Percentiles rank a stretch among this genome's conserved stretches.
Evolutionary conservation across 805 yeast genomes (phyloP).

Genomic region (Ogataea siamensis): DNA sequence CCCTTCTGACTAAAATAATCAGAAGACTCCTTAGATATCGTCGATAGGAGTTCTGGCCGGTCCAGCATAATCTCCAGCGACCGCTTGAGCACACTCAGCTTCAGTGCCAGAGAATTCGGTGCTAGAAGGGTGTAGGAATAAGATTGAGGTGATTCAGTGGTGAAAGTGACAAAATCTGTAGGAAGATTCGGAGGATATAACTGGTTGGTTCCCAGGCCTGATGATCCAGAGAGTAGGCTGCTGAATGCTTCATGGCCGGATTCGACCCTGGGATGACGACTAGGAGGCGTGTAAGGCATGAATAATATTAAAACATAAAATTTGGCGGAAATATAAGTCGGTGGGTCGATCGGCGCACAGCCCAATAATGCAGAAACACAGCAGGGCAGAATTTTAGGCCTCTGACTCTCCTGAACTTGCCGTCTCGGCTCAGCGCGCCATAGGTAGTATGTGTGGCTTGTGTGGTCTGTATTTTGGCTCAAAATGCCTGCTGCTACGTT

Average conservation of each 20-base stretch:
- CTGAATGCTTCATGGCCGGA: constrained; percentile 7
- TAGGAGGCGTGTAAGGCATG: constrained; percentile 16
- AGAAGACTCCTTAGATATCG: constrained; percentile 13
- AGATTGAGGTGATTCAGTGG: constrained; percentile 78
- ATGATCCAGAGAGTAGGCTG: constrained; percentile 1
- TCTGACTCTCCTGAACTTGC: too few relatives aligned
- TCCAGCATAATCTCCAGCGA: constrained; percentile 72
- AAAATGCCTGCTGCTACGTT: neutral
- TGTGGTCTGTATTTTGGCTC: too few relatives aligned
- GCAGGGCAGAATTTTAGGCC: neutral
- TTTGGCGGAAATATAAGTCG: constrained; percentile 14
- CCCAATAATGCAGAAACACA: neutral
- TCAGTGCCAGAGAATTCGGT: constrained; percentile 73
- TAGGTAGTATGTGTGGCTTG: too few relatives aligned
- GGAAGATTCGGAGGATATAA: neutral
- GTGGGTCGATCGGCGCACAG: constrained; percentile 9
- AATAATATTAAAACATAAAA: constrained; percentile 7
- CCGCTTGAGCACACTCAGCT: constrained; percentile 71
- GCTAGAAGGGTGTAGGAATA: constrained; percentile 82
- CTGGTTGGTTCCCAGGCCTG: neutral
- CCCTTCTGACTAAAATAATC: constrained; percentile 2
- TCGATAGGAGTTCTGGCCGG: constrained; percentile 44
- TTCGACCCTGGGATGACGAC: constrained; percentile 7
- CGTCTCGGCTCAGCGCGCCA: too few relatives aligned
- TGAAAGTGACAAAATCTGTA: constrained; percentile 56